These are phyloP conservation scores for Cylindrotheca closterium DNA, from an alignment of 108 stramenopile species.

Conservation along the genomic window DNA sequence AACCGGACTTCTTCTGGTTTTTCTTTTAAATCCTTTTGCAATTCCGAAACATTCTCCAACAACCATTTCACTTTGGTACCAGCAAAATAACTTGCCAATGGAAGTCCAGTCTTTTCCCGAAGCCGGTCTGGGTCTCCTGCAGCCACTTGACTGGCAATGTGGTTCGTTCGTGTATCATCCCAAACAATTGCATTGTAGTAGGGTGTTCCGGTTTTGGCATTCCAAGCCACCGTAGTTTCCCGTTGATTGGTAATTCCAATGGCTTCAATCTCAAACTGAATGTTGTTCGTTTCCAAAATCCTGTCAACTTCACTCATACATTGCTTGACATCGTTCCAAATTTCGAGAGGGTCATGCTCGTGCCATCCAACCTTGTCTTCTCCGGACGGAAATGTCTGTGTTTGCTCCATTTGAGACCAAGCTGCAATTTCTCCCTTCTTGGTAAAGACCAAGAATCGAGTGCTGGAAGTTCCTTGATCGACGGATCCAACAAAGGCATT, in stretches of 20 bases:
- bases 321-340: conserved; percentile 56
- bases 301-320: conserved; percentile 56
- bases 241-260: conserved; percentile 99
- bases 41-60: conserved; percentile 80
- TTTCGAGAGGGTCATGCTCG: conserved; percentile 94
- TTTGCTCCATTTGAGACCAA: conserved; percentile 87
- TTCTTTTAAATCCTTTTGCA: conserved; percentile 51
- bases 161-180: conserved; percentile 91
- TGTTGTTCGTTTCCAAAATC: conserved; percentile 28
- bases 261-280: conserved; percentile 14
- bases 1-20: conserved; percentile 67
- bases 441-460: conserved; percentile 90
- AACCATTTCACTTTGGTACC: conserved; percentile 96
- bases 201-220: conserved; percentile 84
- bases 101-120: conserved; percentile 89
- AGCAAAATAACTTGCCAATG: conserved; percentile 94
- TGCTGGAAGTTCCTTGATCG: conserved; percentile 96
- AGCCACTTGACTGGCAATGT: conserved; percentile 75
- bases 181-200: conserved; percentile 98
- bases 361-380: conserved; percentile 77
- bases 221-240: conserved; percentile 97
- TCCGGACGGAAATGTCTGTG: conserved; percentile 77
- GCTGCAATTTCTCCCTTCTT: conserved; percentile 69
- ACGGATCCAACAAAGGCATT: conserved; percentile 81
- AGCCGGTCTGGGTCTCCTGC: conserved; percentile 73